Conservation (phyloP, 306 rosid genomes). For the Fragaria ananassa region DNA sequence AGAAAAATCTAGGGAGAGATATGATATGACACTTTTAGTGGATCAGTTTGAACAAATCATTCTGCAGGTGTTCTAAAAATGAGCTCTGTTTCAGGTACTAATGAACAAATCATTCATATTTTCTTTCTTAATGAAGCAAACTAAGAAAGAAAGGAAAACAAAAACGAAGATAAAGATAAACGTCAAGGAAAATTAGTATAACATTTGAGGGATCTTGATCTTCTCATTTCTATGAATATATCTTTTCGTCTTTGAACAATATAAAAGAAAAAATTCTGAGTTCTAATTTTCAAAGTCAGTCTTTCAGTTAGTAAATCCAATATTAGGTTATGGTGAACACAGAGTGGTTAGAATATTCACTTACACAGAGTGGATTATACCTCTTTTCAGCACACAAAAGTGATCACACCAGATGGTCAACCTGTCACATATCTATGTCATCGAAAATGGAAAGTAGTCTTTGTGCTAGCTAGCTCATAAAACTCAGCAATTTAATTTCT, state of each 20-base stretch:
- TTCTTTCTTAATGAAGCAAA: no score
- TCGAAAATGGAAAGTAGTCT: constrained; percentile 1
- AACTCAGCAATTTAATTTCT: constrained; percentile 1
- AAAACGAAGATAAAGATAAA: neutral
- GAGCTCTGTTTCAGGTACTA: neutral
- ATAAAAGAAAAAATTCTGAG: no score
- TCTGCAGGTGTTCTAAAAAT: neutral
- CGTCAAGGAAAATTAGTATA: neutral
- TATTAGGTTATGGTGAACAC: no score
- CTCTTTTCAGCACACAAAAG: neutral
- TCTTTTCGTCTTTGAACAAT: neutral
- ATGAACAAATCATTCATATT: no score
- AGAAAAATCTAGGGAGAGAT: neutral
- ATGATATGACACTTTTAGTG: neutral
- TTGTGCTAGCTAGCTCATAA: constrained; percentile 8
- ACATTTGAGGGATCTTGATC: neutral
- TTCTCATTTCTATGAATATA: neutral
- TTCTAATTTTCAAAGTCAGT: no score
- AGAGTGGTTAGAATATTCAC: constrained; percentile 27
- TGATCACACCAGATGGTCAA: constrained; percentile 6
- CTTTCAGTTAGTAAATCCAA: no score
- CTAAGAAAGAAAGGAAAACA: neutral
- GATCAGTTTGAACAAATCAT: neutral
- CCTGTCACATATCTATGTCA: constrained; percentile 8
- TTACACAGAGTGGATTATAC: constrained; percentile 16